Evolutionary conservation across 805 yeast species (phyloP).

Genomic region (Jamesozyma rosinii): DNA sequence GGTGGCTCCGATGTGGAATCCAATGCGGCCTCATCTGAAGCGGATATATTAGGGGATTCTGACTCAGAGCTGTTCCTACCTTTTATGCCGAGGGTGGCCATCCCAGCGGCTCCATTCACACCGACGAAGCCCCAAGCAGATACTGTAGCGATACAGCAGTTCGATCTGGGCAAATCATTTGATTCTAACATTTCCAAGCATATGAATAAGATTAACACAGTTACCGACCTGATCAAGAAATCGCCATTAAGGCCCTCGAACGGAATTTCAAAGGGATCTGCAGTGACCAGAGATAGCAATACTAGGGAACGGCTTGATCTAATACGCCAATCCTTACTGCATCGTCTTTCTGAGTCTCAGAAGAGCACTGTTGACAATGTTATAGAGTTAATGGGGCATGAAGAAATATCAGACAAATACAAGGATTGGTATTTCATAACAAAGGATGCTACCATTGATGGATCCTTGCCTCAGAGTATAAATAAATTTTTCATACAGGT

Average conservation of each 20-base stretch:
- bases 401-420: slow-evolving; percentile 16
- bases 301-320: neutral
- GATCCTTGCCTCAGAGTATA: neutral
- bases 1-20: neutral
- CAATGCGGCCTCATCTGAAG: neutral
- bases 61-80: neutral
- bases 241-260: slow-evolving; percentile 1
- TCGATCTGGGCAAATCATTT: slow-evolving; percentile 16
- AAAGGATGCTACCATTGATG: slow-evolving; percentile 3
- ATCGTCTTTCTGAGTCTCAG: neutral
- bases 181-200: slow-evolving; percentile 11
- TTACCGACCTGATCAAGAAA: neutral
- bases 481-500: slow-evolving; percentile 10
- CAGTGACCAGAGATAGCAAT: neutral
- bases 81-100: neutral
- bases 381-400: slow-evolving; percentile 14
- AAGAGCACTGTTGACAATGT: slow-evolving; percentile 1
- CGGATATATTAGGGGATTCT: too few relatives aligned
- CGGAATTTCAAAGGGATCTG: neutral
- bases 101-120: neutral
- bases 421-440: slow-evolving; percentile 25
- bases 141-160: slow-evolving; percentile 9
- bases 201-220: slow-evolving; percentile 1
- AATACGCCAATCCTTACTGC: neutral
- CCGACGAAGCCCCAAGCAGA: neutral